Percentiles rank a stretch among this genome's conserved stretches.
phyloP scores from a whole-genome alignment of 2,329 filamentous ascomycete species.

The Penicillium occitanis region DNA sequence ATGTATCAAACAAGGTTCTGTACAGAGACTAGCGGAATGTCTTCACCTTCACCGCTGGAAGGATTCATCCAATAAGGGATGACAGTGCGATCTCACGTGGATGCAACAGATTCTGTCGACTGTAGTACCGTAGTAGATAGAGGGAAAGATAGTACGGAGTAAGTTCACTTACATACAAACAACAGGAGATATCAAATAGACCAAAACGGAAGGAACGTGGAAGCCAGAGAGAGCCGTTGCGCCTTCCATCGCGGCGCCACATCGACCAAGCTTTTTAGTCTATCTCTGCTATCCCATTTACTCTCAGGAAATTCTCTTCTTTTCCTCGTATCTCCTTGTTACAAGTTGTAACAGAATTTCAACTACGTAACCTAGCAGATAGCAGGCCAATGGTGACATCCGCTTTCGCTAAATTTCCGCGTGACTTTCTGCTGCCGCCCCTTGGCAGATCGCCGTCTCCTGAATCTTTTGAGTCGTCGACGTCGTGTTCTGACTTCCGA shows the following conservation, averaged over 20 bases:
- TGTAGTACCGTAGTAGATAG: not conserved
- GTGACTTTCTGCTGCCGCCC: constrained; percentile 2
- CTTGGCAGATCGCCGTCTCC: not conserved
- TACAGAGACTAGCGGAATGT: not conserved
- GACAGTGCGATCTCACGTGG: not conserved
- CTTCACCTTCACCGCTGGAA: not conserved
- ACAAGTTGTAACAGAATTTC: not conserved
- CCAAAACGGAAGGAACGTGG: constrained; percentile 11
- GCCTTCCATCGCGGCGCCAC: constrained; percentile 15
- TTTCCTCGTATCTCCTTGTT: not conserved
- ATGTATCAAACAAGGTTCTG: not conserved
- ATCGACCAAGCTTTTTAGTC: constrained; percentile 13
- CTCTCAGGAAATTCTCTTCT: not conserved
- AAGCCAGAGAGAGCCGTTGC: not conserved
- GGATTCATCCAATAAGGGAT: not conserved
- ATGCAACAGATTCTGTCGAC: not conserved
- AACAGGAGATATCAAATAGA: too few relatives aligned
- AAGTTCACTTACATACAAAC: not conserved
- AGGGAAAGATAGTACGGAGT: not conserved
- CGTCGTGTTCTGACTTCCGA: not conserved
- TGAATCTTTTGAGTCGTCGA: not conserved
- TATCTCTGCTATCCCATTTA: not conserved
- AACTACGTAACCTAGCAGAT: not conserved
- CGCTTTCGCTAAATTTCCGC: not conserved
- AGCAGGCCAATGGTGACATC: not conserved